Percentiles rank a stretch among this genome's conserved stretches.
Conservation (phyloP, 495 filamentous ascomycete species). For the Penicillium coffeae region DNA sequence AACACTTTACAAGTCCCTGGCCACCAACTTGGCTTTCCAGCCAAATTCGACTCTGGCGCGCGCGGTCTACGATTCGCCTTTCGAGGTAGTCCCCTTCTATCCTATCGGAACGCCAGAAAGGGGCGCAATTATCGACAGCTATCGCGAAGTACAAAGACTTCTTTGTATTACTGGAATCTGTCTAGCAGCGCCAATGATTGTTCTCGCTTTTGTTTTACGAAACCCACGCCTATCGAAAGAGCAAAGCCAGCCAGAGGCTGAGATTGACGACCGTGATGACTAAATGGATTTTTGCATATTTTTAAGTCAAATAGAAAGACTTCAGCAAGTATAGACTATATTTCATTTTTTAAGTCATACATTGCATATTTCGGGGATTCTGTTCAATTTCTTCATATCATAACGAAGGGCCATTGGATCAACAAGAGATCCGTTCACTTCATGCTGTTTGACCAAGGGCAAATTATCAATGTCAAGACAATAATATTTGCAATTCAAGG, state of each 20-base stretch:
- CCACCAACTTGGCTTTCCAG: neutral
- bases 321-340: too few species aligned
- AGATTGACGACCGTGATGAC: neutral
- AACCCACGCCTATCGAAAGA: constrained; percentile 6
- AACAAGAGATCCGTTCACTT: too few species aligned
- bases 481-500: too few species aligned
- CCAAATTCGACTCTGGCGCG: constrained; percentile 3
- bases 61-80: constrained; percentile 6
- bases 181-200: constrained; percentile 7
- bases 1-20: constrained; percentile 35
- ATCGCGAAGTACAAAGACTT: constrained; percentile 4
- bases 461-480: too few species aligned
- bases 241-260: constrained; percentile 7
- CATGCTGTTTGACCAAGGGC: too few species aligned
- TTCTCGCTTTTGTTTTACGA: constrained; percentile 5
- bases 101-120: constrained; percentile 8
- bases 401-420: too few species aligned
- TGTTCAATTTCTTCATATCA: too few species aligned
- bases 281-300: neutral
- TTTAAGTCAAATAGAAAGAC: neutral
- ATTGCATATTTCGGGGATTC: neutral
- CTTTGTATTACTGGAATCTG: constrained; percentile 11
- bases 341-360: neutral
- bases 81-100: constrained; percentile 1
- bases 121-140: constrained; percentile 5